Base-by-base conservation (phyloP, 176 grass and related monocot genomes). In the Puccinellia tenuiflora region DNA sequence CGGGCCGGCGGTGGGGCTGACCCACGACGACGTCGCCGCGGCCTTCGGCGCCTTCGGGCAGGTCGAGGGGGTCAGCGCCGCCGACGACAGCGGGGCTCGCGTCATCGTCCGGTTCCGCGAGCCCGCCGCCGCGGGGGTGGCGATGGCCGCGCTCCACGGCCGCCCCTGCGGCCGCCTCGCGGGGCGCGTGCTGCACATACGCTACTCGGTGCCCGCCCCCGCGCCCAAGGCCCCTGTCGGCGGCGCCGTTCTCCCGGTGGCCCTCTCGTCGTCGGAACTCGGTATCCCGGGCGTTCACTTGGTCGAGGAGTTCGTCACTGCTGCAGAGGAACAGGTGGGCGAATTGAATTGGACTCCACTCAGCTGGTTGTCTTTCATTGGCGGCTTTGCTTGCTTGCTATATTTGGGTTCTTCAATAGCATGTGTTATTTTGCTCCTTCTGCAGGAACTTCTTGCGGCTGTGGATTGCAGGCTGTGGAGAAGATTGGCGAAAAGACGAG, bases 401-500 rank as follows among this genome's bases (percentile, higher is more conserved):
- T 48, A 12, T 55, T 34, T 76, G 56, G 73, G 43, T 9, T 40
- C 1, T 20, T 79, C 2, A 68, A 6, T 74, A n/a, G 26, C 26
- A 2, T 56, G 0, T 26, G 3, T 84, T 31, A 73, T 25, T 73
- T 73, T 78, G 34, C 59, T 46, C 60, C 70, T 34, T 91, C 22
- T 47, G 16, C 65, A 98, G 96, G 91, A 95, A 46, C 85, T 98
- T 73, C 92, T 98, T 79, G 88, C 77, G 14, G 81, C 91, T 50
- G 91, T 98, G 73, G 92, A 98, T 51, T 82, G 28, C 33, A 90
- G 69, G 59, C 83, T 83, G 13, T 98, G 96, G 92, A 91, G 83
- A 74, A 90, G 71, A 71, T 79, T 95, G 76, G 77, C 96, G 14
- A 98, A 98, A 90, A 88, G 96, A 68, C 86, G 85, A 77, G 96